Base-by-base conservation (phyloP, 2,329 filamentous ascomycete species). In the Alternaria conjuncta region DNA sequence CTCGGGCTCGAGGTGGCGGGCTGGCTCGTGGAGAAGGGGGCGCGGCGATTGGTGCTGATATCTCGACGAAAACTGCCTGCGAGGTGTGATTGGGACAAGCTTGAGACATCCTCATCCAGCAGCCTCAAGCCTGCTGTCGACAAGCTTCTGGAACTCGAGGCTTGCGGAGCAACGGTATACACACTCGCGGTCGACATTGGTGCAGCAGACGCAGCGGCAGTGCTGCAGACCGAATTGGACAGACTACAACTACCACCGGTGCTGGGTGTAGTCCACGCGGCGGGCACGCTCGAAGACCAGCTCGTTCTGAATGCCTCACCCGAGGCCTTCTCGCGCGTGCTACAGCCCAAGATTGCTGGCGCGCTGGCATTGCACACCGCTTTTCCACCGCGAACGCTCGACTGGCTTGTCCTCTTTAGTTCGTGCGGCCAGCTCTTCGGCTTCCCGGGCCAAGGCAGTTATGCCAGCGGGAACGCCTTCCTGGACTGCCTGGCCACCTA, bases 241-340 rank as follows among this genome's bases (percentile, higher is more conserved):
- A 51, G 55, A 3, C 76, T 83, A 0, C 65, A 65, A 2, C 76
- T 83, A 1, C 82, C 82, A 13, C 76, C 77, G 0, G 76, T 84
- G 2, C 71, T 75, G 0, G 82, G 82, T 13, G 77, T 84, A 3
- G 67, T 84, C 12, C 82, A 84, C 55, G 81, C 80, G 0, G 80
- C 79, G 5, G 82, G 81, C 21, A 71, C 81, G 7, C 66, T 80
- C 2, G 81, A 79, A 30, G 76, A 82, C 49, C 65, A 78, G n/a
- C 72, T 81, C 2, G 67, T 82, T 12, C 58, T 75, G 18, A 68
- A 79, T 13, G 76, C 74, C 2, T 80, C 77, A 3, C 20, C 57
- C 0, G 66, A 68, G 0, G 68, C 75, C 0, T 80, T 79, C 66
- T 60, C 66, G 5, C 67, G 72, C 1, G 80, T 83, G 8, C 66